Percentiles rank a stretch among this genome's conserved stretches.
These are phyloP conservation scores for Trichoderma polysporum DNA, from an alignment of 2,329 filamentous ascomycete genomes.

Conservation along the genomic window DNA sequence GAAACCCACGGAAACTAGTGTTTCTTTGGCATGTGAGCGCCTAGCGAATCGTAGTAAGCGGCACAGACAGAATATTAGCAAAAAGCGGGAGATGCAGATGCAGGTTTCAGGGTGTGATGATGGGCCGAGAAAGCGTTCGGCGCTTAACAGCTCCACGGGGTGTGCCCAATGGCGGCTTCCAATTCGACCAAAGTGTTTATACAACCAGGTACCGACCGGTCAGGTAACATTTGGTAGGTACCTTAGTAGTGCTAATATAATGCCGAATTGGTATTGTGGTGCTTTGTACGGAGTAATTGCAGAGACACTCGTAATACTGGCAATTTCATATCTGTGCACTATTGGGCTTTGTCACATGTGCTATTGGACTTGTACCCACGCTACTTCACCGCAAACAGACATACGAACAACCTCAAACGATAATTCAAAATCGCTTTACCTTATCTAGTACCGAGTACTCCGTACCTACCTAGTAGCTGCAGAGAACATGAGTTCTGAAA, in stretches of 20 bases:
- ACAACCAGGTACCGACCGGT: background rate
- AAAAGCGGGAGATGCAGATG: background rate
- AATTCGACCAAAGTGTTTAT: background rate
- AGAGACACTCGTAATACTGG: too few species aligned
- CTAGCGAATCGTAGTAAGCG: conserved; percentile 2
- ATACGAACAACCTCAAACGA: background rate
- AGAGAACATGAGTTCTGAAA: too few species aligned
- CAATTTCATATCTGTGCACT: background rate
- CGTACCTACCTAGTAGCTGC: too few species aligned
- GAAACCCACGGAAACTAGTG: background rate
- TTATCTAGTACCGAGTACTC: too few species aligned
- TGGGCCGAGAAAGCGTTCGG: background rate
- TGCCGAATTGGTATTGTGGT: too few species aligned
- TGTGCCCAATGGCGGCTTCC: background rate
- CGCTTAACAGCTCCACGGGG: conserved; percentile 13
- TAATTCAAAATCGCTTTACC: background rate
- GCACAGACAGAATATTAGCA: background rate
- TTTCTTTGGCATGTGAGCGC: background rate
- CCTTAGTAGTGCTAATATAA: background rate
- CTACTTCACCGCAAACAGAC: background rate
- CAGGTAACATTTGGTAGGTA: background rate
- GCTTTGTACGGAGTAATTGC: too few species aligned
- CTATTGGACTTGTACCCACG: background rate
- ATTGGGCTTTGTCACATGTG: background rate
- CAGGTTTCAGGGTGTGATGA: conserved; percentile 15